Percentiles rank a stretch among this genome's conserved stretches.
Conservation (phyloP, 495 filamentous ascomycete genomes). For the Penicillium longicatenatum region DNA sequence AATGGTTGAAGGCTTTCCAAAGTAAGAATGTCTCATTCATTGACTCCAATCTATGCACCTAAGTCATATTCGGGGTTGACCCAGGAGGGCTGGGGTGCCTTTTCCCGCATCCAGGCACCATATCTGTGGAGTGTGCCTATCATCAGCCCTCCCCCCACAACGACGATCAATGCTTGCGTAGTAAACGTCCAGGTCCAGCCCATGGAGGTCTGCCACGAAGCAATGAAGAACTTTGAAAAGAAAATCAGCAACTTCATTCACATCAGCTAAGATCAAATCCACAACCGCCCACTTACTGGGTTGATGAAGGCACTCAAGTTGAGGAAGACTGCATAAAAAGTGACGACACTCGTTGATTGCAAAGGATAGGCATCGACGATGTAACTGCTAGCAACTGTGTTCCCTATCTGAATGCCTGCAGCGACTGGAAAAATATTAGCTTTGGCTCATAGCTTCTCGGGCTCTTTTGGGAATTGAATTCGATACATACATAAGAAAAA, state of each 20-base stretch:
- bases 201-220: conserved; percentile 49
- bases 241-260: not conserved
- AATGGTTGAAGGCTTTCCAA: too few species aligned
- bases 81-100: conserved; percentile 36
- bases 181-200: conserved; percentile 63
- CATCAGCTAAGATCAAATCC: not conserved
- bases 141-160: conserved; percentile 43
- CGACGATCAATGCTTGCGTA: conserved; percentile 52
- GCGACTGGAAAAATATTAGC: conserved; percentile 39
- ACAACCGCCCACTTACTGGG: conserved; percentile 31
- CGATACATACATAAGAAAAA: conserved; percentile 50
- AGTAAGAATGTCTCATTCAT: not conserved
- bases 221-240: conserved; percentile 54
- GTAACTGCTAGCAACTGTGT: conserved; percentile 57
- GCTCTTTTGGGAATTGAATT: too few species aligned
- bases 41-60: conserved; percentile 1
- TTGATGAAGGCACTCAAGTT: conserved; percentile 55
- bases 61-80: conserved; percentile 49
- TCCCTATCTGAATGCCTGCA: conserved; percentile 63
- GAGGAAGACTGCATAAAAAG: conserved; percentile 63
- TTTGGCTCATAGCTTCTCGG: not conserved
- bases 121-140: conserved; percentile 49
- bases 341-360: conserved; percentile 60
- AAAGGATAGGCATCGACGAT: conserved; percentile 61
- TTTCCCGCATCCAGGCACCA: conserved; percentile 38